Conservation (phyloP, 768 basidiomycete species). For the Hemileccinum impolitum region DNA sequence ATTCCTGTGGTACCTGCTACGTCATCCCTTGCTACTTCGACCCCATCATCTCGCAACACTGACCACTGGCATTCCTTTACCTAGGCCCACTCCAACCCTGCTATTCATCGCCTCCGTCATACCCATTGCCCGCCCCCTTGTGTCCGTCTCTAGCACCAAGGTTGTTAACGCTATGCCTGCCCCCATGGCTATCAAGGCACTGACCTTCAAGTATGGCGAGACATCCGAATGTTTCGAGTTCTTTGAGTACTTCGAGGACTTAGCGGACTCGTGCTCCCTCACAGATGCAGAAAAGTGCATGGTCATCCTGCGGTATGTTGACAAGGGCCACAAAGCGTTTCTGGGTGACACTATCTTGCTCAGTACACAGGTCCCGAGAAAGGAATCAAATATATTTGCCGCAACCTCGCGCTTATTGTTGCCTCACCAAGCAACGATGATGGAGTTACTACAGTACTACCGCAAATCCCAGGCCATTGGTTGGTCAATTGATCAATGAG, state of each 20-base stretch:
- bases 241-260: slow-evolving; percentile 2
- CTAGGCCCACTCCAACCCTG: too few relatives aligned
- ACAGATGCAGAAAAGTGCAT: slow-evolving; percentile 8
- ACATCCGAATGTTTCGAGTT: slow-evolving; percentile 2
- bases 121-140: too few relatives aligned
- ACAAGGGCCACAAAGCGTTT: not conserved
- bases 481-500: too few relatives aligned
- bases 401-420: not conserved
- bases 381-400: not conserved
- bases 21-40: too few relatives aligned
- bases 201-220: not conserved
- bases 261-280: not conserved
- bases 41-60: too few relatives aligned
- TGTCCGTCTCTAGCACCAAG: too few relatives aligned
- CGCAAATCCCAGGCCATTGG: too few relatives aligned
- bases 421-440: not conserved
- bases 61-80: too few relatives aligned
- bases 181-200: not conserved
- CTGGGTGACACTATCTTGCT: not conserved
- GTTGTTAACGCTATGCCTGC: not conserved
- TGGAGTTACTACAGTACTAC: not conserved
- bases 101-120: too few relatives aligned
- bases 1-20: too few relatives aligned
- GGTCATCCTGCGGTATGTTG: not conserved
- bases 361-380: slow-evolving; percentile 4